Evolutionary conservation across 371 early-diverging fungal genomes (phyloP).

Genomic region (Rhizopus arrhizus): DNA sequence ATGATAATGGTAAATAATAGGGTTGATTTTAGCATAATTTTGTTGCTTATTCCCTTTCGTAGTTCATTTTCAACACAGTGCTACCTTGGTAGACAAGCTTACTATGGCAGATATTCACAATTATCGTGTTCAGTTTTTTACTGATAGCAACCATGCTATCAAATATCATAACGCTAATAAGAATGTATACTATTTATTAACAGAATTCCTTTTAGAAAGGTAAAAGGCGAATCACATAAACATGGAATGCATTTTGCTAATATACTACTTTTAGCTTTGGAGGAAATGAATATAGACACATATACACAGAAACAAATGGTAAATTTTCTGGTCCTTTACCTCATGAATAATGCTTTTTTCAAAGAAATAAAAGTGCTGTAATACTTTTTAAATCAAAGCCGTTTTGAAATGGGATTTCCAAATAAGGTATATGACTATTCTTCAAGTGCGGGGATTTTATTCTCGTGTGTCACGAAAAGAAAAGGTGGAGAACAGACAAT

Average conservation of each 20-base stretch:
- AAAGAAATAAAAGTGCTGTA: conserved; percentile 4
- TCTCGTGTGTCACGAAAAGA: not conserved
- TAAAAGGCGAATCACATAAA: conserved; percentile 5
- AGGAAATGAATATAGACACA: conserved; percentile 43
- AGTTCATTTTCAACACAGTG: conserved; percentile 92
- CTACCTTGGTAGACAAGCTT: conserved; percentile 75
- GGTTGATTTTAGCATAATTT: not conserved
- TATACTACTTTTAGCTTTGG: conserved; percentile 31
- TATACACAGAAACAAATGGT: conserved; percentile 34
- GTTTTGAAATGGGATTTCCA: no score
- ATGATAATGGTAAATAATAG: conserved; percentile 68
- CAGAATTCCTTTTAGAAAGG: conserved; percentile 41
- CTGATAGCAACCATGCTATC: conserved; percentile 91
- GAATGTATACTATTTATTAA: conserved; percentile 56
- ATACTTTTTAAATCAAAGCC: no score
- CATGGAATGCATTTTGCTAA: not conserved
- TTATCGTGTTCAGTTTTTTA: conserved; percentile 79
- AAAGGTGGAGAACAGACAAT: not conserved
- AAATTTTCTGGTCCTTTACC: conserved; percentile 35
- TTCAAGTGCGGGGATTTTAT: conserved; percentile 6
- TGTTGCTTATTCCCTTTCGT: not conserved
- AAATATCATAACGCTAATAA: conserved; percentile 64
- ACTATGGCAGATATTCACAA: conserved; percentile 71
- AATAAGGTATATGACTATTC: no score
- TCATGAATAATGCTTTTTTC: conserved; percentile 2